Base-by-base conservation (phyloP, 2,329 filamentous ascomycete genomes). In the Neoscytalidium dimidiatum region DNA sequence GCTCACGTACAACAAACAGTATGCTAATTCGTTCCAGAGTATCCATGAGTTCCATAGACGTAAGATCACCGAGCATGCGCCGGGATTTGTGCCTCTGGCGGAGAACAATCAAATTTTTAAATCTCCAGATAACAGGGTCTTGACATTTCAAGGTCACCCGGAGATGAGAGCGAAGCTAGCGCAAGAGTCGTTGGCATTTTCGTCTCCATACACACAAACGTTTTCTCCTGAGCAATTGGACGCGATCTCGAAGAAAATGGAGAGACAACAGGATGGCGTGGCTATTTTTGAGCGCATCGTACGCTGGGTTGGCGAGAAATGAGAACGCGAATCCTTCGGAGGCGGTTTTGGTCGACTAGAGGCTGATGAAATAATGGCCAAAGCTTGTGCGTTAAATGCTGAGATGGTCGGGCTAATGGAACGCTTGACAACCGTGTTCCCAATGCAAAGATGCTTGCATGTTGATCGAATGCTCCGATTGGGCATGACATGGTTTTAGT, bases 141-240 rank as follows among this genome's bases (percentile, higher is more conserved):
- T 64, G 63, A 64, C 63, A 8, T 64, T 64, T 53, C 63, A 64
- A n/a, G 63, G 63, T 29, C 63, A 64, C 19, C 63, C 63, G 1
- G 63, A 64, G 26, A 60, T 64, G 63, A 64, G n/a, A 28, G 63
- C 63, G 8, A 60, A 60, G 26, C 11, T 64, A 21, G 63, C 53
- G 14, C 63, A 64, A 29, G 31, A 43, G 4, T 21, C 56, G 13
- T 19, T 64, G 53, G 63, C 63, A 19, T 26, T 51, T 51, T 53
- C 63, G 33, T 26, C 52, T 33, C 33, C 13, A 1, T 64, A 64
- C 28, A 60, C 63, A 9, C n/a, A 64, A 41, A 19, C 3, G 2
- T 51, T 64, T 33, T 49, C 52, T 3, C 44, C 31, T 3, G 35
- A 58, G 23, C 29, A 60, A 21, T 31, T 48, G 17, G 21, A 13